Conservation (phyloP, 2,329 filamentous ascomycete genomes). For the Leptosphaerulina australis region DNA sequence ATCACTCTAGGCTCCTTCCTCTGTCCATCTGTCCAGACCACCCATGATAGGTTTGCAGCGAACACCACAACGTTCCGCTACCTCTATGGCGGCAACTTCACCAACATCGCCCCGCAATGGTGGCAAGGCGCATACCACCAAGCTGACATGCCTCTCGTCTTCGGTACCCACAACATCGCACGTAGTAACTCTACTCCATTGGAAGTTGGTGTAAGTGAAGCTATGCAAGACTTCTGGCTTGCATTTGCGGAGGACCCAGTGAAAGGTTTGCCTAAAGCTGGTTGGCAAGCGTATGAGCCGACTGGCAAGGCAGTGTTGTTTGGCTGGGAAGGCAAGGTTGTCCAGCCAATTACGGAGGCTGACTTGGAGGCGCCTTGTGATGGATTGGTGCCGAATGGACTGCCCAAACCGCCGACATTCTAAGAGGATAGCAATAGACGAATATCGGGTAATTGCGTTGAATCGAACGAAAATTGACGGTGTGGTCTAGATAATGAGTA, state of each 20-base stretch:
- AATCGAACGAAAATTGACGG: too few species aligned
- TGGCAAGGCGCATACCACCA: conserved; percentile 49
- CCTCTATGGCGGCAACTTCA: conserved; percentile 47
- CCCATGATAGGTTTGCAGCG: conserved; percentile 29
- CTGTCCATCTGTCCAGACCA: conserved; percentile 41
- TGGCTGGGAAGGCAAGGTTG: conserved; percentile 24
- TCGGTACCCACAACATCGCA: conserved; percentile 43
- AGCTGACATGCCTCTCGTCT: conserved; percentile 44
- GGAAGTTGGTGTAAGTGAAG: conserved; percentile 39
- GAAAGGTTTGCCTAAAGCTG: conserved; percentile 36
- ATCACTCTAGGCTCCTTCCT: conserved; percentile 36
- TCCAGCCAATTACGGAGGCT: conserved; percentile 26
- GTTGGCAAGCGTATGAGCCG: conserved; percentile 43
- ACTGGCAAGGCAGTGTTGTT: conserved; percentile 33
- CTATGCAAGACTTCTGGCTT: conserved; percentile 48
- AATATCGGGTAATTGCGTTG: too few species aligned
- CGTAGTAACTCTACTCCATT: conserved; percentile 36
- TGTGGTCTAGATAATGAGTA: too few species aligned
- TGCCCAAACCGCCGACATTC: conserved; percentile 13
- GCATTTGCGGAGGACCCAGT: conserved; percentile 46
- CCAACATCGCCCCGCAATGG: conserved; percentile 41
- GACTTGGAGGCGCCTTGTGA: conserved; percentile 30
- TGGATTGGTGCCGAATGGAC: conserved; percentile 17
- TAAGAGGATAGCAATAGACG: not conserved
- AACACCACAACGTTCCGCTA: conserved; percentile 46